Conservation (phyloP, 2,329 filamentous ascomycete genomes). For the Paraphaeosphaeria sporulosa region DNA sequence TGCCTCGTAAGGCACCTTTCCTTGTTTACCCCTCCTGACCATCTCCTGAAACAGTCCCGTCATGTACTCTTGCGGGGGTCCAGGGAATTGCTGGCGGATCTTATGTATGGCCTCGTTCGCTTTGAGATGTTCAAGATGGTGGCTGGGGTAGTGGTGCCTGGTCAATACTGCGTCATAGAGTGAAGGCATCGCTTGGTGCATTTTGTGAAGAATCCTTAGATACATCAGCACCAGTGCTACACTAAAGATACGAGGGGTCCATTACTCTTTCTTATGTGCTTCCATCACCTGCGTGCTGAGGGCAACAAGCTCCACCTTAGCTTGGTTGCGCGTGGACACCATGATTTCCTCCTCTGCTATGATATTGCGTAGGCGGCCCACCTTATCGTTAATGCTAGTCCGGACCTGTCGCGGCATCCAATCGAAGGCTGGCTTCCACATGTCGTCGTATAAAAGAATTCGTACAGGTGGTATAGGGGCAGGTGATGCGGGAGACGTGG, state of each 20-base stretch:
- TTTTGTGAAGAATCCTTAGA: not conserved
- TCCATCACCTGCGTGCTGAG: not conserved
- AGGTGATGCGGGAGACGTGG: not conserved
- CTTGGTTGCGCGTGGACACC: not conserved
- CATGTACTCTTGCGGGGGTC: not conserved
- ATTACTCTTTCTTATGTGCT: not conserved
- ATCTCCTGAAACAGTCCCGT: not conserved
- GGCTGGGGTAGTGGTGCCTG: not conserved
- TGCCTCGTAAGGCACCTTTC: not conserved
- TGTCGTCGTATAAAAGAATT: not conserved
- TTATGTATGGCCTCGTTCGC: not conserved
- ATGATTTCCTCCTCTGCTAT: not conserved
- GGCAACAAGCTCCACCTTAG: not conserved
- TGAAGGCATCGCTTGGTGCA: not conserved
- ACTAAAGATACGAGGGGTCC: too few species aligned
- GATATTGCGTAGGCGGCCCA: not conserved
- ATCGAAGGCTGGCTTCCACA: constrained; percentile 3
- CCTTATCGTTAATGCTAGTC: not conserved
- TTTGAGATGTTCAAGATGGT: not conserved
- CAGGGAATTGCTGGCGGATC: not conserved
- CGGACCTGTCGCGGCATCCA: not conserved
- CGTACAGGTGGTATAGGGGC: not conserved
- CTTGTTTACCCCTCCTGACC: not conserved
- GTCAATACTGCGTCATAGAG: not conserved
- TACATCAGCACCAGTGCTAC: not conserved